These are phyloP conservation scores for Sporothrix inflata DNA, from an alignment of 2,329 filamentous ascomycete species.

Conservation along the genomic window DNA sequence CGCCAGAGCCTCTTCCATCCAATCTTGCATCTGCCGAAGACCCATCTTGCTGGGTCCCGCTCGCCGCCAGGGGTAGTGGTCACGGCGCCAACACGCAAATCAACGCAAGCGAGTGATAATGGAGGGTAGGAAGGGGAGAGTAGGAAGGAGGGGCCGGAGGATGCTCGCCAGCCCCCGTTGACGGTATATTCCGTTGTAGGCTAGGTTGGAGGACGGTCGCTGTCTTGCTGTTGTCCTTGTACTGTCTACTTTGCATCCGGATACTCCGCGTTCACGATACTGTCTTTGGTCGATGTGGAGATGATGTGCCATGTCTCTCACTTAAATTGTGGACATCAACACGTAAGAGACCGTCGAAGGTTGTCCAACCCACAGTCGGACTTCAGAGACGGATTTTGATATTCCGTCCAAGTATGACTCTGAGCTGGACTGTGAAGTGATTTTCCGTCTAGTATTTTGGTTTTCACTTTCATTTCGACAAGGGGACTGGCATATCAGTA, in stretches of 20 bases:
- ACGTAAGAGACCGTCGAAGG: neutral
- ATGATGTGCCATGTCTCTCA: neutral
- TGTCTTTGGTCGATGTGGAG: neutral
- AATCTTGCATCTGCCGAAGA: conserved; percentile 13
- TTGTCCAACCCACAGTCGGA: too few relatives aligned
- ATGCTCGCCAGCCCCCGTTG: neutral
- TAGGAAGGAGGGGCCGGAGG: neutral
- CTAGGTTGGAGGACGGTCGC: too few relatives aligned
- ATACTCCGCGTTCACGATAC: neutral
- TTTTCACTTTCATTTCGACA: too few relatives aligned
- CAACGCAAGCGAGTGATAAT: neutral
- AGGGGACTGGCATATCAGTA: too few relatives aligned
- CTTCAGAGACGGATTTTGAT: neutral
- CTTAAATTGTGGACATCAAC: conserved; percentile 21
- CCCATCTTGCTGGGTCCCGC: neutral
- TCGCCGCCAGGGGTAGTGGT: neutral
- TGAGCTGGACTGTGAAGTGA: neutral
- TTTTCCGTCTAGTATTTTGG: neutral
- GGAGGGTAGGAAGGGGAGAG: neutral
- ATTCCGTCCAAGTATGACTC: neutral
- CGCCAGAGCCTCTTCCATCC: neutral
- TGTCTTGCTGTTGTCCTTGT: neutral
- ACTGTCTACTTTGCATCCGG: neutral
- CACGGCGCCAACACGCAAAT: neutral
- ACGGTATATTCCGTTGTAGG: neutral